phyloP scores from a whole-genome alignment of 2,329 filamentous ascomycete genomes.

The Cladosporium sp. region DNA sequence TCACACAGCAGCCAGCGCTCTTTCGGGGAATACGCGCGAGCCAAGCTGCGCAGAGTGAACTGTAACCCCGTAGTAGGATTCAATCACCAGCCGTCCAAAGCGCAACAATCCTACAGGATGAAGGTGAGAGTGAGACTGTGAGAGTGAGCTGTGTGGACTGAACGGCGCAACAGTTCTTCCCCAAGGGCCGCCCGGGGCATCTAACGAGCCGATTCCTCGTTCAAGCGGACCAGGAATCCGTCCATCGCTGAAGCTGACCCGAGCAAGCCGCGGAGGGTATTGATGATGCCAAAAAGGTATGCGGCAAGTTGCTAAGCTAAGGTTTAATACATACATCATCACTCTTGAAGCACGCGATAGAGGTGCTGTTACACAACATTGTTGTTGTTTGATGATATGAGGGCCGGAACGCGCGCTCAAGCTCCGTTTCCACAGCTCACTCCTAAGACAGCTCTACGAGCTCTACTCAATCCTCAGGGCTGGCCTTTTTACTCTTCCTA shows the following conservation, averaged over 20 bases:
- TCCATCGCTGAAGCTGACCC: not conserved
- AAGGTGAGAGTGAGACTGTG: not conserved
- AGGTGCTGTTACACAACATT: not conserved
- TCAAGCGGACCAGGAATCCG: not conserved
- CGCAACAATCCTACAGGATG: not conserved
- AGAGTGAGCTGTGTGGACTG: not conserved
- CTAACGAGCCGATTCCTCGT: not conserved
- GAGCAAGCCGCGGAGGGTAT: not conserved
- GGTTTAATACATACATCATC: too few species aligned
- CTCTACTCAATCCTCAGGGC: too few species aligned
- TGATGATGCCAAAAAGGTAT: not conserved
- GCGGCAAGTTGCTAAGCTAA: too few species aligned
- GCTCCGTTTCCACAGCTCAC: too few species aligned
- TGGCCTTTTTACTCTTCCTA: too few species aligned
- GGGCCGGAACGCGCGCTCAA: too few species aligned
- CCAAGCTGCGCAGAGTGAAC: not conserved
- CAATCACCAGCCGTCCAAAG: not conserved
- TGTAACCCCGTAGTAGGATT: not conserved
- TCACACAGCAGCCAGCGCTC: not conserved
- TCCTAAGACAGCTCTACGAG: too few species aligned
- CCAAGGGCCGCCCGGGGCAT: not conserved
- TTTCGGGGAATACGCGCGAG: not conserved
- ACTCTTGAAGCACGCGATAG: not conserved
- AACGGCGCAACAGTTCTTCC: not conserved
- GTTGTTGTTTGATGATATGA: too few species aligned